Evolutionary conservation across 1,284 basidiomycete species (phyloP).

Genomic region (Ceratobasidium sp.): DNA sequence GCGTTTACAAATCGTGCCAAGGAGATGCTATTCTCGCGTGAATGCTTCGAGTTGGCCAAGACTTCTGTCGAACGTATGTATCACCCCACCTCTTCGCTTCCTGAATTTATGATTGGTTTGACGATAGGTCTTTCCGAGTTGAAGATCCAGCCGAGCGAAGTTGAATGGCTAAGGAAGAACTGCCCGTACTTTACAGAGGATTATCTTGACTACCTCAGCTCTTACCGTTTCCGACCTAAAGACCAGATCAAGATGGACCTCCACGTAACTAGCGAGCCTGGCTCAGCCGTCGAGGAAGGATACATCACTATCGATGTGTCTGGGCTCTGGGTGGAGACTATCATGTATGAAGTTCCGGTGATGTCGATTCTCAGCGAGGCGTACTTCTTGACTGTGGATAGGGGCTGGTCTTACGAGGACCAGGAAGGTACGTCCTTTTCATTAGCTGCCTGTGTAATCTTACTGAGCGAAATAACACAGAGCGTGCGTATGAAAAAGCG

Average conservation of each 20-base stretch:
- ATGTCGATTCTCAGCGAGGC: conserved; percentile 89
- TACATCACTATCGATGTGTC: conserved; percentile 75
- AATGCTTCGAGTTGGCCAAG: conserved; percentile 74
- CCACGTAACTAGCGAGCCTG: conserved; percentile 58
- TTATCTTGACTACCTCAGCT: conserved; percentile 81
- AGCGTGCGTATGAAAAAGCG: conserved; percentile 77
- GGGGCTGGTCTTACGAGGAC: conserved; percentile 84
- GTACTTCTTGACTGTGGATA: conserved; percentile 75
- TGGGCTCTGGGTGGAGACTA: conserved; percentile 90
- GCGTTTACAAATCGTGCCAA: conserved; percentile 87
- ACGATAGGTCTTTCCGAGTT: conserved; percentile 73
- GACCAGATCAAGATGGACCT: conserved; percentile 80
- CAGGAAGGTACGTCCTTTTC: conserved; percentile 69
- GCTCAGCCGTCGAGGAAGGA: conserved; percentile 65
- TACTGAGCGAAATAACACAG: conserved; percentile 57
- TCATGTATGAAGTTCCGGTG: conserved; percentile 95
- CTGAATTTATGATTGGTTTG: conserved; percentile 26
- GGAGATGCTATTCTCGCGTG: conserved; percentile 74
- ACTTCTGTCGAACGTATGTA: conserved; percentile 73
- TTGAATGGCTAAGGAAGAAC: conserved; percentile 69
- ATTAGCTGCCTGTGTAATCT: background rate
- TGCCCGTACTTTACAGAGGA: conserved; percentile 81
- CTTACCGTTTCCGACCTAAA: conserved; percentile 80
- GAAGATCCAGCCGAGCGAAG: conserved; percentile 70
- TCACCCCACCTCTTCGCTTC: conserved; percentile 1